A percentile compares a stretch with the other conserved stretches of the same genome.
Conservation (phyloP, 1,284 basidiomycete genomes). For the Mycosarcoma maydis region DNA sequence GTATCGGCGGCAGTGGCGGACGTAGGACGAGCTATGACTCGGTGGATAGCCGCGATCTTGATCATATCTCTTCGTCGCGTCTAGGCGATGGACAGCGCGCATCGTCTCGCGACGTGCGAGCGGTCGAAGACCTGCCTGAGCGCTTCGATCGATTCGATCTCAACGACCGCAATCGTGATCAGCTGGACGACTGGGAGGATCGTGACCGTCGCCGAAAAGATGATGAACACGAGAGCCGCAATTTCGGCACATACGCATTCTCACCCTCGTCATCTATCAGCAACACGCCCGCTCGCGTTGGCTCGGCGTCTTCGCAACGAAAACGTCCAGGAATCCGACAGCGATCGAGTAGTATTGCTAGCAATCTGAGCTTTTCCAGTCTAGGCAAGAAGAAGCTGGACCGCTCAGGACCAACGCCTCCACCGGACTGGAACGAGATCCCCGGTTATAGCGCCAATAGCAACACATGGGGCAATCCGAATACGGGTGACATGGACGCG, state of each 20-base stretch:
- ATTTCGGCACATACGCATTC: constrained; percentile 35
- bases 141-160: constrained; percentile 25
- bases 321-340: constrained; percentile 28
- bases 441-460: constrained; percentile 28
- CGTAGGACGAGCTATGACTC: constrained; percentile 28
- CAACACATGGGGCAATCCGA: constrained; percentile 16
- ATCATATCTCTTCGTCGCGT: neutral
- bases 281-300: constrained; percentile 33
- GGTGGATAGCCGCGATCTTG: constrained; percentile 38
- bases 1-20: constrained; percentile 25
- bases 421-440: constrained; percentile 39
- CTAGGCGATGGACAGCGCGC: constrained; percentile 2
- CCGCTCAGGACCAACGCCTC: constrained; percentile 31
- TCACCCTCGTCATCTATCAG: constrained; percentile 26
- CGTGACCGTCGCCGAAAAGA: constrained; percentile 16
- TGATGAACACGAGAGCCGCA: constrained; percentile 24
- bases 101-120: constrained; percentile 3
- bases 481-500: constrained; percentile 43
- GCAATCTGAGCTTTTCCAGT: constrained; percentile 38
- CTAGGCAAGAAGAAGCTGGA: constrained; percentile 37
- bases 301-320: constrained; percentile 27
- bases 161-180: constrained; percentile 15
- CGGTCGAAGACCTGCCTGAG: constrained; percentile 28
- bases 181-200: constrained; percentile 12
- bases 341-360: constrained; percentile 36